Percentiles rank a stretch among this genome's conserved stretches.
Evolutionary conservation across 768 basidiomycete species (phyloP).

Genomic region (Xerocomellus chrysenteron): DNA sequence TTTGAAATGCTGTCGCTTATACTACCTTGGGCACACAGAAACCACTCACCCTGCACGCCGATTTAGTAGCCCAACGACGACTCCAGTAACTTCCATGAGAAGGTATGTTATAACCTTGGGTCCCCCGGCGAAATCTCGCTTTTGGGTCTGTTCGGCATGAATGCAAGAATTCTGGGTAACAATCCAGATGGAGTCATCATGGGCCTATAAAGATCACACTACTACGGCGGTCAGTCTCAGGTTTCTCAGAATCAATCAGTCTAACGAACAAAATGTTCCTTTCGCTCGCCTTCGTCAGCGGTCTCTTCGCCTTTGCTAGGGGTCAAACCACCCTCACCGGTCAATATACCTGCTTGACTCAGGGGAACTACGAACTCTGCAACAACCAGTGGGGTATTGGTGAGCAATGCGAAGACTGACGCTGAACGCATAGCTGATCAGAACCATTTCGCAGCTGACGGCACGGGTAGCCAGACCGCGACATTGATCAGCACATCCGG

Average conservation of each 20-base stretch:
- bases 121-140: neutral
- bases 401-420: conserved; percentile 19
- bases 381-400: conserved; percentile 57
- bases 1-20: too few relatives aligned
- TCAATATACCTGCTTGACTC: conserved; percentile 42
- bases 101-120: conserved; percentile 1
- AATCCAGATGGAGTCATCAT: neutral
- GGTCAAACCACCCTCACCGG: conserved; percentile 36
- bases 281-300: conserved; percentile 9
- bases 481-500: conserved; percentile 42
- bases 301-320: conserved; percentile 8
- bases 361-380: conserved; percentile 51
- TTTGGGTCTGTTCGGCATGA: neutral
- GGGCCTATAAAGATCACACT: conserved; percentile 5
- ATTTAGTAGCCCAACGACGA: neutral
- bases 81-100: conserved; percentile 1
- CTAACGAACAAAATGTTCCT: conserved; percentile 11
- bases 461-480: conserved; percentile 49
- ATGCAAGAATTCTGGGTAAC: neutral
- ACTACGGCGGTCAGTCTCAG: neutral
- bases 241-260: neutral
- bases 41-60: neutral
- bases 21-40: neutral
- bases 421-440: neutral
- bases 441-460: conserved; percentile 32